phyloP scores from a whole-genome alignment of 257 asterid species.

The Cordia subcordata region DNA sequence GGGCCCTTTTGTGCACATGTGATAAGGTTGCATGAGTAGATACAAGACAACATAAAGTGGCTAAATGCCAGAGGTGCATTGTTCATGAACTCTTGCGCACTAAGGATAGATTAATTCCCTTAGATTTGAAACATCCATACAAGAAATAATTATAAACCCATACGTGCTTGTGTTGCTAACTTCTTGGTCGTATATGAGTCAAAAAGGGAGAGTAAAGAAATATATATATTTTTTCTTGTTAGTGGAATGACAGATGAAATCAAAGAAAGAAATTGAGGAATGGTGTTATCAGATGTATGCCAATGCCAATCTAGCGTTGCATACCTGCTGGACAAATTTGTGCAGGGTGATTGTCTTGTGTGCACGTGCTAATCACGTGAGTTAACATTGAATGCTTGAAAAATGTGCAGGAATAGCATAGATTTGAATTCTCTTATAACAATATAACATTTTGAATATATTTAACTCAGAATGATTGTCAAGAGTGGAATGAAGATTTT shows the following conservation, averaged over 20 bases:
- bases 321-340: constrained; percentile 1
- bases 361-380: not conserved
- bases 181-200: not conserved
- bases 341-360: not conserved
- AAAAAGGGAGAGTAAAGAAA: not conserved
- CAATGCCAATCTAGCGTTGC: not conserved
- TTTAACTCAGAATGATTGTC: no score
- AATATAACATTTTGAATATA: no score
- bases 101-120: constrained; percentile 6
- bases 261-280: not conserved
- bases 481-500: no score
- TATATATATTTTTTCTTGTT: no score
- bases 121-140: constrained; percentile 14
- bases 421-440: no score
- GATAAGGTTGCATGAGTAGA: not conserved
- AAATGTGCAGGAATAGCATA: no score
- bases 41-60: constrained; percentile 18
- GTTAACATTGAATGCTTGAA: no score
- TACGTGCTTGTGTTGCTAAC: not conserved
- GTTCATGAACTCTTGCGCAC: not conserved
- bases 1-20: no score
- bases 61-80: not conserved
- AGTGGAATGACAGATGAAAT: constrained; percentile 5
- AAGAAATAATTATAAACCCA: not conserved
- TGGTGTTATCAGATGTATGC: not conserved